Base-by-base conservation (phyloP, 78 protist genomes). In the Dictyostelium discoideum region DNA sequence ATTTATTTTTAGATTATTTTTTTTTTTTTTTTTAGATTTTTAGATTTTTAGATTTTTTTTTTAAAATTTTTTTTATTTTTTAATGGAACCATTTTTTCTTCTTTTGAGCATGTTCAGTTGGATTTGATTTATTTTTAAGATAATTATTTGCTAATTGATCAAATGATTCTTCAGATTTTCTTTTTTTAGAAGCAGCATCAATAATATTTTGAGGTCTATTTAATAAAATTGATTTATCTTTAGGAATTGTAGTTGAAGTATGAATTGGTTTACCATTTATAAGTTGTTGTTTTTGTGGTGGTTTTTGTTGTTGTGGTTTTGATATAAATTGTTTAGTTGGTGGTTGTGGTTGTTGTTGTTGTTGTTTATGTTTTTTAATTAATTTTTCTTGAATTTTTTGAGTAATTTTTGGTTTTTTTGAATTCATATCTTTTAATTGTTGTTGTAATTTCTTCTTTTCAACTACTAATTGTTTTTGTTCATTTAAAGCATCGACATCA, bases 141-240 rank as follows among this genome's bases (percentile, higher is more conserved):
- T 74, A 74, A 74, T 37, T 74, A 37, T 74, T 74, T 26, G 81
- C 81, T 37, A 74, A 74, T 37, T 37, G 26, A 74, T 74, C 81
- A 37, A 74, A 74, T 11, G n/a, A 11, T 37, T 74, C 81, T 10
- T 29, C 24, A 4, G 37, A 13, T 37, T 74, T 32, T 74, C 44
- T 74, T 37, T 32, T 74, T 74, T 69, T 69, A 26, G 24, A 26
- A 6, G 26, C n/a, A 60, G 69, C 69, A 60, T 60, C 26, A 5
- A 60, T 60, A 20, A 60, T 60, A 60, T n/a, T 9, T 69, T 69
- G 77, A n/a, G 77, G 77, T 69, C 32, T 29, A 69, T 69, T 26
- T 26, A 69, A 24, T n/a, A 26, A 10, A 24, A 69, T 26, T 22
- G 77, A 24, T 69, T n/a, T 11, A 69, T 69, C 77, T 69, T 69